A percentile compares a stretch with the other conserved stretches of the same genome.
Conservation (phyloP, 176 grass and related monocot species). For the Hsuehochloa calcarea region DNA sequence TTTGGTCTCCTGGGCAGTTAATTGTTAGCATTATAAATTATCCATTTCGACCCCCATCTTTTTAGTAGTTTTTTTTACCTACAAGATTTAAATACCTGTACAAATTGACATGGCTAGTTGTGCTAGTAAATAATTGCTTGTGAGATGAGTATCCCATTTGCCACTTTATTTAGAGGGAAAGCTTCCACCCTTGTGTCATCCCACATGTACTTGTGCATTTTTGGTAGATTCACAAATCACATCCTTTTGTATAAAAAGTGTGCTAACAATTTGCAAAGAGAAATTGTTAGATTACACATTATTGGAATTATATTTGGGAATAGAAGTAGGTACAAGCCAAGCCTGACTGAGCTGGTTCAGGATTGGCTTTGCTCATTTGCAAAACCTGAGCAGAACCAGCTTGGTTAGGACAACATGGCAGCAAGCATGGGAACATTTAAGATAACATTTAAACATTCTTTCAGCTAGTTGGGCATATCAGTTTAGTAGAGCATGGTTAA, state of each 20-base stretch:
- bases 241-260: constrained; percentile 1
- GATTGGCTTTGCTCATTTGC: background rate
- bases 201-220: constrained; percentile 8
- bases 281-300: background rate
- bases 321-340: background rate
- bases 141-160: background rate
- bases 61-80: background rate
- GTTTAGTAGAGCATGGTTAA: background rate
- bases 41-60: background rate
- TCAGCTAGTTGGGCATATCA: constrained; percentile 1
- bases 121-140: background rate
- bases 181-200: background rate
- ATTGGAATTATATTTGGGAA: constrained; percentile 19
- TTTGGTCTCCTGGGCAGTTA: background rate
- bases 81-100: background rate
- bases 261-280: background rate
- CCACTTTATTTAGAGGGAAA: background rate
- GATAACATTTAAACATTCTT: constrained; percentile 14
- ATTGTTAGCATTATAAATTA: background rate
- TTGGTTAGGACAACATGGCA: constrained; percentile 18
- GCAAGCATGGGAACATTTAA: constrained; percentile 17
- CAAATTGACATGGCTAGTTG: background rate
- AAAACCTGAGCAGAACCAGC: background rate
- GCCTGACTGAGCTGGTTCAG: constrained; percentile 5
- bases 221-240: background rate